Evolutionary conservation across 345 rosid species (phyloP).

Genomic region (Murraya paniculata): DNA sequence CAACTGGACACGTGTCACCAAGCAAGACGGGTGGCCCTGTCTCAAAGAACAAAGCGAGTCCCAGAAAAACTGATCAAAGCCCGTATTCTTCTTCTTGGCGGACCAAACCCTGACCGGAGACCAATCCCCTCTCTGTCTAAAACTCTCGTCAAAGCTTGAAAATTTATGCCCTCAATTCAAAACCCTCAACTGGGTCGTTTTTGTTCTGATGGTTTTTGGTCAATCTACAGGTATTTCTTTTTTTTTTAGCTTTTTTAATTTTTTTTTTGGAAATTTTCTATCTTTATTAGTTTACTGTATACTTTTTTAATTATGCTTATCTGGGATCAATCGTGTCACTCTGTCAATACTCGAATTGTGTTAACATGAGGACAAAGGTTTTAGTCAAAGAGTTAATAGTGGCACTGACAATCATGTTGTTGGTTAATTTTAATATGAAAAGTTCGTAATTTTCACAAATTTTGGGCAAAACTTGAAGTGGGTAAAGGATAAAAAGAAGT

Average conservation of each 20-base stretch:
- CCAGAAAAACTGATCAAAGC: background rate
- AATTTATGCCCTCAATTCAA: background rate
- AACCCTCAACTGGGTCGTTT: background rate
- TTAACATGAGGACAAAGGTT: background rate
- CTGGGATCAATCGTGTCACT: background rate
- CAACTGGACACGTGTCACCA: background rate
- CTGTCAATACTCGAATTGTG: background rate
- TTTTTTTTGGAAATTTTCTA: background rate
- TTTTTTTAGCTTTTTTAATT: background rate
- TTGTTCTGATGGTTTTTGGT: background rate
- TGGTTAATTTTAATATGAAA: background rate
- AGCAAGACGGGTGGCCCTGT: background rate
- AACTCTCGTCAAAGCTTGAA: background rate
- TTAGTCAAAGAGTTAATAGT: background rate
- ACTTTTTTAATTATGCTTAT: background rate
- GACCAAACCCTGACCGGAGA: slow-evolving; percentile 7
- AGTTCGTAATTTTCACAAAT: background rate
- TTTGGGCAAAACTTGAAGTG: background rate
- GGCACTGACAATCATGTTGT: background rate
- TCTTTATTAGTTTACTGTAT: background rate
- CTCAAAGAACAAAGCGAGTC: slow-evolving; percentile 8
- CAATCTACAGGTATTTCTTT: slow-evolving; percentile 4
- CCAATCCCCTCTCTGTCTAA: background rate
- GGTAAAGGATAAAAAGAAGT: background rate
- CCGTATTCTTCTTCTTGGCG: background rate